Conservation (phyloP, 2,329 filamentous ascomycete genomes). For the Raffaelea albimanens region DNA sequence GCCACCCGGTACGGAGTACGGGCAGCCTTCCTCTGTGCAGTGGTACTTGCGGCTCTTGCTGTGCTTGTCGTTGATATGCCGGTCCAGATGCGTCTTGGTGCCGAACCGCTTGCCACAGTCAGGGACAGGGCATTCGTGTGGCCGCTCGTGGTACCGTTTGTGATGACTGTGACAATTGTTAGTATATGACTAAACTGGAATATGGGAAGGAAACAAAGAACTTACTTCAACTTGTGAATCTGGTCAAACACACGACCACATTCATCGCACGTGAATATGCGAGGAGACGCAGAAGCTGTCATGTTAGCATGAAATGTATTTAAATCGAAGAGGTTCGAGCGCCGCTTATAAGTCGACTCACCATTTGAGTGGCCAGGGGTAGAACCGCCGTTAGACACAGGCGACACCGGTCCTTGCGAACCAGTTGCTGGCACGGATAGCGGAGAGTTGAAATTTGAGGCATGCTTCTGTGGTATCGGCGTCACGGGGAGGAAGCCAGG, state of each 20-base stretch:
- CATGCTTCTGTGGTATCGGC: conserved; percentile 14
- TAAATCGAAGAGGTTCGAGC: background rate
- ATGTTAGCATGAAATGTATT: conserved; percentile 7
- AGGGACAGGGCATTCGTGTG: conserved; percentile 32
- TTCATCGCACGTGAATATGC: conserved; percentile 28
- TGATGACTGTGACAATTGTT: conserved; percentile 37
- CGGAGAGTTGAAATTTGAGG: conserved; percentile 36
- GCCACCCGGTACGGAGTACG: conserved; percentile 46
- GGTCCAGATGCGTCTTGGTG: conserved; percentile 52
- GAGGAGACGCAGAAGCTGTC: conserved; percentile 15
- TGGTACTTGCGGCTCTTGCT: conserved; percentile 51
- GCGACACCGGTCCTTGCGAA: conserved; percentile 26
- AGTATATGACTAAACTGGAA: background rate
- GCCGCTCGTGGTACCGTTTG: conserved; percentile 50
- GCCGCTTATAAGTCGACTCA: background rate
- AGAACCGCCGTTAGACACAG: conserved; percentile 21
- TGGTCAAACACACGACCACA: conserved; percentile 43
- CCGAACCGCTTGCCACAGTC: conserved; percentile 48
- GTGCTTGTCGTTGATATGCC: conserved; percentile 54
- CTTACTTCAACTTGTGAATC: conserved; percentile 50
- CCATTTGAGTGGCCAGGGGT: conserved; percentile 18
- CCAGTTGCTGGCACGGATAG: conserved; percentile 21
- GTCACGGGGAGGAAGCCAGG: conserved; percentile 22
- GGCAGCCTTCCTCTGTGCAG: conserved; percentile 43
- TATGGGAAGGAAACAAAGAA: background rate